These are phyloP conservation scores for Verticillium zaregamsianum DNA, from an alignment of 2,329 filamentous ascomycete genomes.

Conservation along the genomic window DNA sequence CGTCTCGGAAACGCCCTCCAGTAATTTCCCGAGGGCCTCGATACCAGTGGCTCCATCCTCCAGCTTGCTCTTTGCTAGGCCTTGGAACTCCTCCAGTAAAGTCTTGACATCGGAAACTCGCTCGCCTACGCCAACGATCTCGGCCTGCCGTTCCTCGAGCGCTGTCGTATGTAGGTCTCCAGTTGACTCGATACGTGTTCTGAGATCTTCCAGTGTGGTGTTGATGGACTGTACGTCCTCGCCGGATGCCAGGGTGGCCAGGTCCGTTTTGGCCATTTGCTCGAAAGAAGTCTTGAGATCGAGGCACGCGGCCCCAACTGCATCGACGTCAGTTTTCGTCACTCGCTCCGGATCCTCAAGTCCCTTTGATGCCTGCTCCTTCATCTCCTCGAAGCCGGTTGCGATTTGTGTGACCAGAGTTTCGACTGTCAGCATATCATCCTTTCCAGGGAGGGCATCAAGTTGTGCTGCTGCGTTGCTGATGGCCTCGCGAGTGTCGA, in stretches of 20 bases:
- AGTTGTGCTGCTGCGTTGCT: slow-evolving; percentile 62
- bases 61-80: slow-evolving; percentile 71
- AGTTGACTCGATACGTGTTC: slow-evolving; percentile 55
- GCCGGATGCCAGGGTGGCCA: slow-evolving; percentile 68
- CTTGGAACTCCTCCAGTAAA: slow-evolving; percentile 74
- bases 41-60: slow-evolving; percentile 69
- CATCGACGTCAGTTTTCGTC: slow-evolving; percentile 77
- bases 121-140: slow-evolving; percentile 74
- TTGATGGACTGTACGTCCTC: slow-evolving; percentile 71
- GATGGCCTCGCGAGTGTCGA: slow-evolving; percentile 72
- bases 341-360: slow-evolving; percentile 59
- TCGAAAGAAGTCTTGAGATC: slow-evolving; percentile 80
- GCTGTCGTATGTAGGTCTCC: slow-evolving; percentile 72
- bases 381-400: slow-evolving; percentile 70
- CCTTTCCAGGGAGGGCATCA: slow-evolving; percentile 68
- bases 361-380: slow-evolving; percentile 49
- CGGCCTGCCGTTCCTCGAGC: slow-evolving; percentile 78
- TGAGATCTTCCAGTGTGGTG: slow-evolving; percentile 62
- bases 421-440: slow-evolving; percentile 74
- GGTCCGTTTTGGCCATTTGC: slow-evolving; percentile 66
- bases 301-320: slow-evolving; percentile 75
- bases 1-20: slow-evolving; percentile 63
- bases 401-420: slow-evolving; percentile 75
- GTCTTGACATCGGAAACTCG: slow-evolving; percentile 75
- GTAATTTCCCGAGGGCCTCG: slow-evolving; percentile 66